phyloP scores from a whole-genome alignment of 2,329 filamentous ascomycete species.

The Fusarium sp. region DNA sequence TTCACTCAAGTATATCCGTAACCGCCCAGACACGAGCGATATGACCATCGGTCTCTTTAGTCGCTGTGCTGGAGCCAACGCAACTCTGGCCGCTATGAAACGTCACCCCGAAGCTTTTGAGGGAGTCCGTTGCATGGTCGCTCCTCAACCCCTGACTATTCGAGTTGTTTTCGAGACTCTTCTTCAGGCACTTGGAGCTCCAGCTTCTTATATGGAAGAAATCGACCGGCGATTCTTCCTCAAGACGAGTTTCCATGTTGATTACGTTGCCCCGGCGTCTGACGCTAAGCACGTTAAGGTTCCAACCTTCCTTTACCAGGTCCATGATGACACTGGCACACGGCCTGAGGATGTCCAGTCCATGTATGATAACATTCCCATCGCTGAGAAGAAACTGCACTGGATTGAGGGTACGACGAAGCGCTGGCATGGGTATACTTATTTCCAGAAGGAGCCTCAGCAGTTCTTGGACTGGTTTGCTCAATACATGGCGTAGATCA shows the following conservation, averaged over 20 bases:
- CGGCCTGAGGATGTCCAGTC: constrained; percentile 25
- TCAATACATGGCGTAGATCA: constrained; percentile 14
- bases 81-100: constrained; percentile 14
- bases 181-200: constrained; percentile 12
- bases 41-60: constrained; percentile 30
- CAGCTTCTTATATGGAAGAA: constrained; percentile 23
- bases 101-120: constrained; percentile 20
- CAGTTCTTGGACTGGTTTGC: constrained; percentile 33
- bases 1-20: constrained; percentile 20
- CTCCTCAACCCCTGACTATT: constrained; percentile 18
- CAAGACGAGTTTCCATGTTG: constrained; percentile 28
- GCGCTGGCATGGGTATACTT: constrained; percentile 26
- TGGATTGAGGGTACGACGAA: constrained; percentile 26
- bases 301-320: constrained; percentile 30
- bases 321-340: constrained; percentile 17
- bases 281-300: constrained; percentile 26
- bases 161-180: constrained; percentile 5
- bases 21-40: not conserved
- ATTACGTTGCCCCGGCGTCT: not conserved
- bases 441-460: constrained; percentile 25
- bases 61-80: constrained; percentile 26
- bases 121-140: constrained; percentile 22
- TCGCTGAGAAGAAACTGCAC: constrained; percentile 20
- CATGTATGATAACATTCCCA: constrained; percentile 27
- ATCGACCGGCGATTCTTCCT: constrained; percentile 22